These are phyloP conservation scores for Carex pumila DNA, from an alignment of 176 grass and related monocot species.

Conservation along the genomic window DNA sequence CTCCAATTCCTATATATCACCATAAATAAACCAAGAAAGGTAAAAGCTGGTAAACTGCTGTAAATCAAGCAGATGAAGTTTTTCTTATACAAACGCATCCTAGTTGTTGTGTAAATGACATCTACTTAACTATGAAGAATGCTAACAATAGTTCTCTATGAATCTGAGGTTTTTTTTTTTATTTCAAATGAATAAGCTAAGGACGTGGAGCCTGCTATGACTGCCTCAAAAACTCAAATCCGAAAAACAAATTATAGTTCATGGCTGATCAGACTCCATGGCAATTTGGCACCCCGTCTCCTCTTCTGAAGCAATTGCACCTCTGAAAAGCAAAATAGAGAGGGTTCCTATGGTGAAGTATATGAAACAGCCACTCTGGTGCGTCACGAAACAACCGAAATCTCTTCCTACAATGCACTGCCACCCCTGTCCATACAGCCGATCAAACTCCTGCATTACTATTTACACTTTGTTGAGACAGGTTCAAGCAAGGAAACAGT, in stretches of 20 bases:
- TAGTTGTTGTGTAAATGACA: neutral
- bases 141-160: neutral
- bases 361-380: conserved; percentile 50
- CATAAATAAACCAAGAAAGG: neutral
- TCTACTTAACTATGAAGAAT: neutral
- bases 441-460: conserved; percentile 41
- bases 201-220: neutral
- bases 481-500: neutral
- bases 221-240: neutral
- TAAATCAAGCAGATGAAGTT: neutral
- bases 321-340: conserved; percentile 52
- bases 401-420: conserved; percentile 55
- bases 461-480: neutral
- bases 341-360: conserved; percentile 61
- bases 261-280: conserved; percentile 17
- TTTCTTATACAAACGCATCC: neutral
- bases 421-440: conserved; percentile 39
- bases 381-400: conserved; percentile 56
- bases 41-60: neutral
- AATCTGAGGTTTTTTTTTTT: neutral
- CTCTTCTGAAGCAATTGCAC: neutral
- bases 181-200: neutral
- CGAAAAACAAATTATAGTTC: conserved; percentile 10
- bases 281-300: neutral
- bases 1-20: neutral